Conservation (phyloP, 305 asterid species). For the Fraxinus sp. region DNA sequence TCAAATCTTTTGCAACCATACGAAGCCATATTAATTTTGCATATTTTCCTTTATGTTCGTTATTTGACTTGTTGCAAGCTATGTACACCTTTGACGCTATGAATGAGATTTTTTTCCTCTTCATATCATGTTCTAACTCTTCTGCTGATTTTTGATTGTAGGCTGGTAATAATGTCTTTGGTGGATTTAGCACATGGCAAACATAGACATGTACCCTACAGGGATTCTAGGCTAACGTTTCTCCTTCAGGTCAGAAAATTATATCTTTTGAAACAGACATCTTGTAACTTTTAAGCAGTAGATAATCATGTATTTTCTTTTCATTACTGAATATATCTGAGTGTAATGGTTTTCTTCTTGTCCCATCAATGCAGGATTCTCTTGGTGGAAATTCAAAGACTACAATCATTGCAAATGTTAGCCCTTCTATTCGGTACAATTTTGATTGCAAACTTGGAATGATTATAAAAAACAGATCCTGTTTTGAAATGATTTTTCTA, state of each 20-base stretch:
- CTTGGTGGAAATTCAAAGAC: conserved; percentile 92
- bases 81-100: neutral
- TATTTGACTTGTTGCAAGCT: neutral
- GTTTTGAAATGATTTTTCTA: neutral
- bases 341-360: conserved; percentile 20
- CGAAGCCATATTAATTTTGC: neutral
- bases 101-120: neutral
- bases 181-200: conserved; percentile 88
- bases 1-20: neutral
- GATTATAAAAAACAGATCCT: conserved; percentile 8
- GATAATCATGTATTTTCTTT: conserved; percentile 15
- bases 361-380: conserved; percentile 64
- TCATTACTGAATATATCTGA: conserved; percentile 18
- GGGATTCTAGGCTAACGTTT: conserved; percentile 88
- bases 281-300: conserved; percentile 19
- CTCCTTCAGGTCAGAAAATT: conserved; percentile 74
- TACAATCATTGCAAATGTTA: conserved; percentile 77
- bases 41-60: neutral
- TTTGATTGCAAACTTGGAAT: conserved; percentile 1
- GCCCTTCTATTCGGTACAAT: conserved; percentile 73
- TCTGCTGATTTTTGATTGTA: conserved; percentile 33
- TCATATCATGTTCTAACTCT: conserved; percentile 18
- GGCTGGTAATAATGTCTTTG: conserved; percentile 79
- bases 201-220: conserved; percentile 79
- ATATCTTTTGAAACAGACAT: neutral